Base-by-base conservation (phyloP, 2,329 filamentous ascomycete genomes). In the Onygenales sp. region DNA sequence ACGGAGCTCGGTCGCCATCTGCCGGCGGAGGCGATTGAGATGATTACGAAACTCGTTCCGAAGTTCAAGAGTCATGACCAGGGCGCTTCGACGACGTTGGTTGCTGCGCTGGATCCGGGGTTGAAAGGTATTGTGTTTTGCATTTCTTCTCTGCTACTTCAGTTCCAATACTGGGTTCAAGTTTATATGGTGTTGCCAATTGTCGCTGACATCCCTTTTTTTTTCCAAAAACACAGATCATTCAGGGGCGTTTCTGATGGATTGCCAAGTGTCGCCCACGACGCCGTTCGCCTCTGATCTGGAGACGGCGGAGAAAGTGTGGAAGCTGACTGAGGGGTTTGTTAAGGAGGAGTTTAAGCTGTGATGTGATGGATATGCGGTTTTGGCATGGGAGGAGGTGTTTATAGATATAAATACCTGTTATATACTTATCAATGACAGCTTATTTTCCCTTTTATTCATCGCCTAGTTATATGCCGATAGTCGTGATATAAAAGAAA, bases 71-170 rank as follows among this genome's bases (percentile, higher is more conserved):
- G 62, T 21, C 56, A 67, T 43, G 67, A 72, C 57, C 66, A 73
- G 57, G 72, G 71, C 3, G 67, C 65, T 51, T 63, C 68, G 8
- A 74, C 73, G 0, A 67, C 63, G 11, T 57, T 75, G 9, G 66
- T 69, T 8, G 71, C 73, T 3, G 72, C 69, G 7, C 63, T 75
- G 33, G 72, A 74, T 57, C 71, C 71, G 0, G 59, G 57, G 4
- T 58, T 75, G 34, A 57, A 60, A 36, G 59, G 57, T 17, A 60
- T 63, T 39, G 6, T 17, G 17, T 17, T 17, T 17, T 17, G 2
- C 31, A 45, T 14, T 31, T 17, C 14, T 31, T n/a, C n/a, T n/a
- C n/a, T n/a, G n/a, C n/a, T 8, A 2, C 9, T 40, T 33, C 17
- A 17, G 17, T 17, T 17, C 17, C 17, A 17, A 17, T 17, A 17